Evolutionary conservation across 257 asterid species (phyloP), one percentile per base, ranked within the genome.

Genomic region (Prunella vulgaris): DNA sequence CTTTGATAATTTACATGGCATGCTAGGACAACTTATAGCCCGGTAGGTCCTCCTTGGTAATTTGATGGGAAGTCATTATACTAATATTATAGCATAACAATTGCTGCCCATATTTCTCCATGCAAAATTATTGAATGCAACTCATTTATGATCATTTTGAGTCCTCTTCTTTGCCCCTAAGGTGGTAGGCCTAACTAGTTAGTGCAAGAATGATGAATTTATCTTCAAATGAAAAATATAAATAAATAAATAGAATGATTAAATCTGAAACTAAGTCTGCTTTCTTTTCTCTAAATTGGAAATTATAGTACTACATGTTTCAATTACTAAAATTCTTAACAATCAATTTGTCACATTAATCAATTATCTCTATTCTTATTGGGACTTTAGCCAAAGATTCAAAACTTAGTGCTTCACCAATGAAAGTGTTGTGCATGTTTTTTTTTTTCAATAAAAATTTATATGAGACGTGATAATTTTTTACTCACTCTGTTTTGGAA

Each of bases 81-180:
- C 17, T 12, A 4, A 0, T 44, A 44, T 44, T 44, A 44, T 44
- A 15, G 42, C 68, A 53, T 22, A 44, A 67, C 53, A 20, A 56
- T 42, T 68, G 66, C 35, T 70, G 76, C 72, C 37, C 60, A 17
- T 46, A 30, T 33, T 66, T 69, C 51, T 40, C 28, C 21, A 52
- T 62, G 69, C 74, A 71, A 22, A 48, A 60, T 74, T 21, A 74
- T 65, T 74, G 70, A 65, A 13, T 49, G 2, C 20, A 58, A 64
- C 46, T 44, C 44, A 69, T 51, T 54, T 30, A 33, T 7, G 28
- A 70, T 74, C 38, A 74, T 78, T 68, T 57, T 56, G 59, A 69
- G 12, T 9, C 53, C 32, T n/a, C 30, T 25, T 51, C 35, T 13
- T 52, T 66, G 57, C 54, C 65, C 27, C 62, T 77, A 9, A 38